These are phyloP conservation scores for Eleusine coracana DNA, from an alignment of 176 grass and related monocot species.

Conservation along the genomic window DNA sequence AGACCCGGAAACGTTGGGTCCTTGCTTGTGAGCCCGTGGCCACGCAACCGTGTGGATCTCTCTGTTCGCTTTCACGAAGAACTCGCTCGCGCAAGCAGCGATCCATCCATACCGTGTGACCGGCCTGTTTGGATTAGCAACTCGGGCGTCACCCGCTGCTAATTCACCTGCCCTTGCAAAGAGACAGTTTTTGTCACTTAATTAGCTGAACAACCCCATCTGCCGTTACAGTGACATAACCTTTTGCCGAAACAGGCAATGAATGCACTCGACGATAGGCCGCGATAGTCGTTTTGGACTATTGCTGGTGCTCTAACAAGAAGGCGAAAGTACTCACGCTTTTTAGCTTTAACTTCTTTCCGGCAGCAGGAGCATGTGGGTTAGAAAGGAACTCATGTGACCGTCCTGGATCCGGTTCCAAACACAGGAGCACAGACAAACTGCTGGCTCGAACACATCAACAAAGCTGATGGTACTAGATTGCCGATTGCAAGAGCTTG, in stretches of 20 bases:
- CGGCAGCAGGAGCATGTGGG: slow-evolving; percentile 4
- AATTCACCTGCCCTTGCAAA: background rate
- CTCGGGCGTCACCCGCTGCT: background rate
- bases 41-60: slow-evolving; percentile 28
- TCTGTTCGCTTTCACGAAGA: background rate
- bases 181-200: background rate
- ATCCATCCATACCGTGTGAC: background rate
- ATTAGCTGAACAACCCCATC: slow-evolving; percentile 10
- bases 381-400: slow-evolving; percentile 13
- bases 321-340: slow-evolving; percentile 21
- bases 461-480: background rate
- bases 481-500: background rate
- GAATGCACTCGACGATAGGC: background rate
- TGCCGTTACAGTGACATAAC: background rate
- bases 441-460: background rate
- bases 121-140: too few relatives aligned
- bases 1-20: background rate
- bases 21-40: background rate
- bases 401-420: slow-evolving; percentile 20
- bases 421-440: background rate
- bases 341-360: background rate
- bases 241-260: background rate
- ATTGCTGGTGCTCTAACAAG: background rate
- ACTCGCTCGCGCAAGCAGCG: background rate
- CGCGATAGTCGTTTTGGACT: background rate